phyloP scores from a whole-genome alignment of 306 rosid genomes.

The Rubus idaeus region DNA sequence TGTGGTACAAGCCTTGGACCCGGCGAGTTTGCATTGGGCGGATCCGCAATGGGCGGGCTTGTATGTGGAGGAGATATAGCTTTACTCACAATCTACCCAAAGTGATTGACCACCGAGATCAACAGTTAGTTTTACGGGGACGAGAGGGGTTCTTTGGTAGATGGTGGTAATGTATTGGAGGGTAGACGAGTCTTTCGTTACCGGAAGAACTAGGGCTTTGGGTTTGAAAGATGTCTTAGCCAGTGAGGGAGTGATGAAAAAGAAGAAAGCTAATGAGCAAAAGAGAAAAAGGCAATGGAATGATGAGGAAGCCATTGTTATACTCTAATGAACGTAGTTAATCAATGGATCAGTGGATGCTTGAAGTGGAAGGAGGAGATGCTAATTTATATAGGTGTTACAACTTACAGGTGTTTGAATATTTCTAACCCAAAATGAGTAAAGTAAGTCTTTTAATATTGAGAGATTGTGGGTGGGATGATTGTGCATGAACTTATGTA shows the following conservation, averaged over 20 bases:
- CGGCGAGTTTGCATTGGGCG: conserved; percentile 46
- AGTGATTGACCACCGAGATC: conserved; percentile 59
- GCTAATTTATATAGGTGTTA: not conserved
- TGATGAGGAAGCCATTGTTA: conserved; percentile 35
- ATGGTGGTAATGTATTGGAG: conserved; percentile 50
- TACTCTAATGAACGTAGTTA: not conserved
- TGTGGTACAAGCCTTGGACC: not conserved
- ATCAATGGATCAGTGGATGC: not conserved
- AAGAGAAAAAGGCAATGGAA: conserved; percentile 9
- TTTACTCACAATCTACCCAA: conserved; percentile 54
- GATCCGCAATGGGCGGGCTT: conserved; percentile 47
- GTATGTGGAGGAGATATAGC: conserved; percentile 48
- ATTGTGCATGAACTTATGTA: too few relatives aligned
- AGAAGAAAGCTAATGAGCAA: not conserved
- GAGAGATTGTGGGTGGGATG: too few relatives aligned
- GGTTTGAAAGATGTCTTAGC: conserved; percentile 50
- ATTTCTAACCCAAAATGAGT: not conserved
- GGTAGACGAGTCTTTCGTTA: conserved; percentile 42
- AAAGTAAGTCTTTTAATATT: not conserved
- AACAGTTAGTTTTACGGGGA: conserved; percentile 50
- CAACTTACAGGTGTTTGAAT: not conserved
- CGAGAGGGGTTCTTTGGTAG: conserved; percentile 59
- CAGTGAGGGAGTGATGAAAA: conserved; percentile 23
- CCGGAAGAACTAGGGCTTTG: conserved; percentile 52
- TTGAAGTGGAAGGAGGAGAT: not conserved